Evolutionary conservation across 2,329 filamentous ascomycete species (phyloP).

Genomic region (Xylaria digitata): DNA sequence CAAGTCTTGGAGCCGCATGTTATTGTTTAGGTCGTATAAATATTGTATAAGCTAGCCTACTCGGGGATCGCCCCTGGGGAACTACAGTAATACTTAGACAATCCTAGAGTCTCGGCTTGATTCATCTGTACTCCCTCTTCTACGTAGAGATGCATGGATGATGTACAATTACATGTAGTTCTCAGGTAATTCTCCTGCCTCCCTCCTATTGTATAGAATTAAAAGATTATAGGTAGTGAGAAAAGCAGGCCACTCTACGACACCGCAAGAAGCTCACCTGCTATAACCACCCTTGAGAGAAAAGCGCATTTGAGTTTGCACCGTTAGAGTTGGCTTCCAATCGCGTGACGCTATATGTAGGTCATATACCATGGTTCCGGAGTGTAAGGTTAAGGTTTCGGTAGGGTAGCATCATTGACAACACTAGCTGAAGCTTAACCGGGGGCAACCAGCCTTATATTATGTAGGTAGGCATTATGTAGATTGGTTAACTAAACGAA

Average conservation of each 20-base stretch:
- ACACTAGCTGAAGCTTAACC: constrained; percentile 16
- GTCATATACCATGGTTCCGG: not conserved
- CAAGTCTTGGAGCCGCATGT: too few species aligned
- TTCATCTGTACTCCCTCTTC: not conserved
- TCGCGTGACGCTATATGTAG: not conserved
- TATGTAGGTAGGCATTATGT: too few species aligned
- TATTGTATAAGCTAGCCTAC: too few species aligned
- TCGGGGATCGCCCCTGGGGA: too few species aligned
- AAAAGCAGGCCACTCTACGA: too few species aligned
- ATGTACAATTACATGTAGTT: not conserved
- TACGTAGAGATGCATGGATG: not conserved
- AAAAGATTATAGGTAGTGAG: too few species aligned
- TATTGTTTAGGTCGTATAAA: too few species aligned
- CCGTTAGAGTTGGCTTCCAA: not conserved
- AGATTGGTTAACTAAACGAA: constrained; percentile 5
- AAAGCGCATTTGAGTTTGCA: not conserved
- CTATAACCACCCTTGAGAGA: too few species aligned
- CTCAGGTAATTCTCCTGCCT: not conserved
- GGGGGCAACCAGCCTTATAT: not conserved
- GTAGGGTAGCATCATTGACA: constrained; percentile 10
- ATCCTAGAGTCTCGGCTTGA: not conserved
- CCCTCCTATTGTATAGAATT: not conserved
- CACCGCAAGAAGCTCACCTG: too few species aligned
- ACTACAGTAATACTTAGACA: too few species aligned
- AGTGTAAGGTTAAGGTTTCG: not conserved